phyloP scores from a whole-genome alignment of 306 rosid species.

The Begonia masoniana region DNA sequence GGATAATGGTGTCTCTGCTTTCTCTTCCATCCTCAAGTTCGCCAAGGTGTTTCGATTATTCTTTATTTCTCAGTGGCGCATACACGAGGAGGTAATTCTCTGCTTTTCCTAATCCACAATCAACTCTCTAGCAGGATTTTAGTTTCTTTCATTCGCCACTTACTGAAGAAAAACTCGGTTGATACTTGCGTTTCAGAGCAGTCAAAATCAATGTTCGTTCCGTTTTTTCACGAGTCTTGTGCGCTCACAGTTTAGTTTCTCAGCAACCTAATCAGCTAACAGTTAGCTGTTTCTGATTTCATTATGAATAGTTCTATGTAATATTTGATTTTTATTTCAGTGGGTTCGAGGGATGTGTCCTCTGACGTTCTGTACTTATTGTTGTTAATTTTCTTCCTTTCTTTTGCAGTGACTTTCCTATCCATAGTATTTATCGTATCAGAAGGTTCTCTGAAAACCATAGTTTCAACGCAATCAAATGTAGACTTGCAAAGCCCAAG shows the following conservation, averaged over 20 bases:
- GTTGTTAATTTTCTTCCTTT: not conserved
- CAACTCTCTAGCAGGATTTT: too few species aligned
- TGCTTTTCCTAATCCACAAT: too few species aligned
- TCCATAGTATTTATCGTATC: constrained; percentile 6
- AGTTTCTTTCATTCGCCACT: too few species aligned
- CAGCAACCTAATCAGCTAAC: too few species aligned
- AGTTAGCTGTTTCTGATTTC: too few species aligned
- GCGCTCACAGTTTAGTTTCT: too few species aligned
- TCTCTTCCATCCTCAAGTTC: not conserved
- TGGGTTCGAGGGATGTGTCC: not conserved
- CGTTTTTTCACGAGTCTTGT: too few species aligned
- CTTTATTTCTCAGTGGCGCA: not conserved
- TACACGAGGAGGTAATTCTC: not conserved
- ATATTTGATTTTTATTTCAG: not conserved
- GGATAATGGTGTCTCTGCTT: constrained; percentile 2
- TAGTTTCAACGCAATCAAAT: constrained; percentile 15
- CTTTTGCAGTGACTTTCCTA: constrained; percentile 1
- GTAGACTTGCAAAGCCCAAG: constrained; percentile 17
- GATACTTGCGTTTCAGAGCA: too few species aligned
- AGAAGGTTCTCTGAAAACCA: constrained; percentile 1
- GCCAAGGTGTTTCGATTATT: not conserved
- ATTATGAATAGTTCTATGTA: too few species aligned
- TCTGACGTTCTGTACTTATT: not conserved
- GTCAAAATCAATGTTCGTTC: too few species aligned
- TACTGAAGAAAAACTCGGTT: too few species aligned